A percentile compares a stretch with the other conserved stretches of the same genome.
These are phyloP conservation scores for Ceratobasidium theobromae DNA, from an alignment of 1,284 basidiomycete species.

Conservation along the genomic window DNA sequence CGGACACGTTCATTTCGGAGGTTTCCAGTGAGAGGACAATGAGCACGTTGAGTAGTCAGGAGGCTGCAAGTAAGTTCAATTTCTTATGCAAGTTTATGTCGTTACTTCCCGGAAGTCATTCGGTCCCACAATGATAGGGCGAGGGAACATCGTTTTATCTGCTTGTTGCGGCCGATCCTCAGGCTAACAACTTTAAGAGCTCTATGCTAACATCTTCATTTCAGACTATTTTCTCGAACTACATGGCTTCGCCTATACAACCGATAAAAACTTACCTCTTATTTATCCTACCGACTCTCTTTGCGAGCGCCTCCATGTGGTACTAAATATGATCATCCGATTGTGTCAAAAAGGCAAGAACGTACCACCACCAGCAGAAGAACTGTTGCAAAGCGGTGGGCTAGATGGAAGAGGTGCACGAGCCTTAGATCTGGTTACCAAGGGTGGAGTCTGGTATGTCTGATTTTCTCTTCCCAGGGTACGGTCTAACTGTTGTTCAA, in stretches of 20 bases:
- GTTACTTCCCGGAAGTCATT: background rate
- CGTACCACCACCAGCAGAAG: background rate
- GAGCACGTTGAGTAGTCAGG: background rate
- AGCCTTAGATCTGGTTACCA: background rate
- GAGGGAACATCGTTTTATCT: no score
- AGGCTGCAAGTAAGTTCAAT: slow-evolving; percentile 1
- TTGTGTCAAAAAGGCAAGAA: background rate
- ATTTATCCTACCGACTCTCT: background rate
- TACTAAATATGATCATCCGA: background rate
- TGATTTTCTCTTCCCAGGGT: background rate
- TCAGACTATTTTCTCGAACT: slow-evolving; percentile 2
- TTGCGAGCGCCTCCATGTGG: slow-evolving; percentile 3
- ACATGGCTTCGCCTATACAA: background rate
- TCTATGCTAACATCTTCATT: no score
- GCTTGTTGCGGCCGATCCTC: no score
- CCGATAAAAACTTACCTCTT: slow-evolving; percentile 6
- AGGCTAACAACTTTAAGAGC: no score
- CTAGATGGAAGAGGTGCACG: background rate
- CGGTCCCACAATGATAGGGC: no score
- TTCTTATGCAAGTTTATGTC: background rate
- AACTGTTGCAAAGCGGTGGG: background rate
- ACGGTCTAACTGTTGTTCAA: background rate
- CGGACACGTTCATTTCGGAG: background rate
- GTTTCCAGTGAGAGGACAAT: background rate
- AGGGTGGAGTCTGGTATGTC: background rate